Base-by-base conservation (phyloP, 1,139 yeast species). In the Diutina mesorugosa region DNA sequence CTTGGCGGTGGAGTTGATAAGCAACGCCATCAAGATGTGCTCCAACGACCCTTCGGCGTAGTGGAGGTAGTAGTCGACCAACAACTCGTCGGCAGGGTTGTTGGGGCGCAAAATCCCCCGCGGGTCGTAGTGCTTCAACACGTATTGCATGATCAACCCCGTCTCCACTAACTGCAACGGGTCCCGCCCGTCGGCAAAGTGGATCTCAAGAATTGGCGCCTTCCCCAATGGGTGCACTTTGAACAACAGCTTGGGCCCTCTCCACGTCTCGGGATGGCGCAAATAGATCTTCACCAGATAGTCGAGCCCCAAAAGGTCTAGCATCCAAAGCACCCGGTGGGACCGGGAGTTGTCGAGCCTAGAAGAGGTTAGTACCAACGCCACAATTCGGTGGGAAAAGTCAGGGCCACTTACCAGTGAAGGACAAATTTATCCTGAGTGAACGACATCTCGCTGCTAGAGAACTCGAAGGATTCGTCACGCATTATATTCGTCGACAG, bases 171-270 rank as follows among this genome's bases (percentile, higher is more conserved):
- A 46, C 52, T 60, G 61, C 32, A 60, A 55, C 4, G 35, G 51
- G 48, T 70, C 67, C 4, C 60, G 55, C 10, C 83, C 83, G 63
- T 79, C 79, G 35, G 69, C 74, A 57, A 69, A 73, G n/a, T 67
- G 63, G 21, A 81, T 70, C 57, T 78, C 81, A 53, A 81, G 65
- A 4, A 82, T 65, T 0, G 88, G 87, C 1, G 81, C 69, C 62
- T 80, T 80, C 0, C 86, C 87, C 38, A 78, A 65, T 5, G 85
- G 84, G 61, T 82, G 85, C 9, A 81, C 73, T 50, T 77, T 72
- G 59, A 73, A 74, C 51, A 82, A 67, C 46, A 75, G 83, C 47
- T 67, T 63, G 4, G 78, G 78, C 1, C 74, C 77, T 57, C 80
- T 66, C 72, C 72, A 72, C 6, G 78, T 74, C 12, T 72, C 68